Conservation (phyloP, 768 basidiomycete genomes). For the Leccinum ochraceum region DNA sequence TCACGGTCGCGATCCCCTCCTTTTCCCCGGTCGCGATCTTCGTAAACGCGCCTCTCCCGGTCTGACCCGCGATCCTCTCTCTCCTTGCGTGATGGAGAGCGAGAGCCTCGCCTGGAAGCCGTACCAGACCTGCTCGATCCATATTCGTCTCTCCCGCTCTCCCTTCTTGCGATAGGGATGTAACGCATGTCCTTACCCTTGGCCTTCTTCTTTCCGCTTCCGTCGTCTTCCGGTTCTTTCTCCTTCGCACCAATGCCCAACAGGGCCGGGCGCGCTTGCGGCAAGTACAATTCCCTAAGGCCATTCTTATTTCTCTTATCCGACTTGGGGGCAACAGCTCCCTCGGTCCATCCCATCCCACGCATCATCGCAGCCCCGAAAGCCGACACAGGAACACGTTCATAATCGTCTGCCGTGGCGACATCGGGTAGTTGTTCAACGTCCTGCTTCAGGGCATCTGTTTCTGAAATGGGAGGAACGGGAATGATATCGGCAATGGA, state of each 20-base stretch:
- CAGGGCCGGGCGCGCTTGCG: constrained; percentile 78
- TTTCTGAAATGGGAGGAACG: constrained; percentile 60
- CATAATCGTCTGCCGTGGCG: constrained; percentile 83
- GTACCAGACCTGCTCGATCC: constrained; percentile 38
- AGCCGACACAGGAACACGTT: constrained; percentile 85
- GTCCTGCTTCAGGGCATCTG: constrained; percentile 84
- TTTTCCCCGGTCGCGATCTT: constrained; percentile 18
- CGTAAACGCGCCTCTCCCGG: constrained; percentile 12
- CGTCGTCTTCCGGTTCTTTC: constrained; percentile 69
- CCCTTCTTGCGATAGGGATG: constrained; percentile 77
- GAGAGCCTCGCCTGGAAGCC: constrained; percentile 50
- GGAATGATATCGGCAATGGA: constrained; percentile 64
- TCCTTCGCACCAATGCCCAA: constrained; percentile 96
- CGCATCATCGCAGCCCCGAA: constrained; percentile 92
- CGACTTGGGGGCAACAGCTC: constrained; percentile 61
- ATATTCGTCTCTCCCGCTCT: constrained; percentile 40
- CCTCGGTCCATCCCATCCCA: constrained; percentile 97
- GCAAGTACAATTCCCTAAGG: constrained; percentile 76
- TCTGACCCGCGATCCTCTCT: constrained; percentile 9
- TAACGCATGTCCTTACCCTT: constrained; percentile 68
- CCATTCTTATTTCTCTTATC: constrained; percentile 57
- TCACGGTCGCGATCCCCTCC: constrained; percentile 10
- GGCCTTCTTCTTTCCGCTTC: constrained; percentile 54
- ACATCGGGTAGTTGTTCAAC: constrained; percentile 74
- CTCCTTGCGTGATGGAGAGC: constrained; percentile 43